Evolutionary conservation across 257 asterid genomes (phyloP).

Genomic region (Scutellaria galericulata): DNA sequence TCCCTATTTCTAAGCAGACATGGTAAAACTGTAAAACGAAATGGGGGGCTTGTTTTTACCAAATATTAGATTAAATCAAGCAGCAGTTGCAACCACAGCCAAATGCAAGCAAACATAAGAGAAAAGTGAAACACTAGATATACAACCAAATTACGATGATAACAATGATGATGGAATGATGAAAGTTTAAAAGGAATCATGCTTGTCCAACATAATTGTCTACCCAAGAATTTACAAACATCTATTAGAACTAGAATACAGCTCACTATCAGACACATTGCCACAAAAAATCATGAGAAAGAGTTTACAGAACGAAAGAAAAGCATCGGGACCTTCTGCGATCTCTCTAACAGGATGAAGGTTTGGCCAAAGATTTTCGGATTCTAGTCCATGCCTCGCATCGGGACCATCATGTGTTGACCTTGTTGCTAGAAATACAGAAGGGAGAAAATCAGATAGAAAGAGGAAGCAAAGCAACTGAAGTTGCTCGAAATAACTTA

Average conservation of each 20-base stretch:
- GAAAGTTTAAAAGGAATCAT: not conserved
- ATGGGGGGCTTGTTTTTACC: too few species aligned
- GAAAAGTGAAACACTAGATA: too few species aligned
- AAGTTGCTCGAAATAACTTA: not conserved
- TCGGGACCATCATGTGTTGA: conserved; percentile 63
- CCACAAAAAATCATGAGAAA: conserved; percentile 18
- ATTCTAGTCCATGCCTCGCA: conserved; percentile 62
- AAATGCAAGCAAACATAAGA: too few species aligned
- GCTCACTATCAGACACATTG: not conserved
- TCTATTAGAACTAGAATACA: conserved; percentile 22
- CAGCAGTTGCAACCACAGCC: too few species aligned
- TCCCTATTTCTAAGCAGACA: too few species aligned
- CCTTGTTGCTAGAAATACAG: conserved; percentile 46
- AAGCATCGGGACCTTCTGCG: conserved; percentile 34
- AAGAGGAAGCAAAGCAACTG: too few species aligned
- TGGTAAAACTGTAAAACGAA: too few species aligned
- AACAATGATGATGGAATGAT: not conserved
- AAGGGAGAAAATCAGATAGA: conserved; percentile 19
- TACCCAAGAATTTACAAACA: conserved; percentile 31
- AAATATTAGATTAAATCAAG: too few species aligned
- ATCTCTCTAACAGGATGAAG: conserved; percentile 34
- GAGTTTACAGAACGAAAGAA: conserved; percentile 30
- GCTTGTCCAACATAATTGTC: not conserved
- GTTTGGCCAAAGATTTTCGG: conserved; percentile 23
- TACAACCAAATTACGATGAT: not conserved